Evolutionary conservation across 169 alveolate genomes (phyloP), one percentile per base, ranked within the genome.

Genomic region (Cryptosporidium canis): DNA sequence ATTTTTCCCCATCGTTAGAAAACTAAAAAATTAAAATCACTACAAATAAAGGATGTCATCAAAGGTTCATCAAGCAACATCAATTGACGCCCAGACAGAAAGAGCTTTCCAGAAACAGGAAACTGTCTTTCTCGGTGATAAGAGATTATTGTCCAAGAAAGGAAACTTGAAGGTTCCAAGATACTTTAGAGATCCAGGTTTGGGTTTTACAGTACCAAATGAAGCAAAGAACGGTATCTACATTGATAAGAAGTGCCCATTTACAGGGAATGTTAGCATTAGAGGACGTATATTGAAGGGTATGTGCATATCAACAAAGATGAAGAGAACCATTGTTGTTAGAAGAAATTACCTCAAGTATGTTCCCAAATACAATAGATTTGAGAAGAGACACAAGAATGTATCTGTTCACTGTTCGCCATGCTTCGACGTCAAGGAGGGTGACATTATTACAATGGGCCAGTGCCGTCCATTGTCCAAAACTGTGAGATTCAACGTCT

Each of bases 381-480:
- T 97, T 92, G 99, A 98, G 96, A 98, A 98, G 96, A 94, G 99
- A 90, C 99, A 98, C 95, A 97, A 93, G 95, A 98, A 97, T 96
- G 93, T 77, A 6, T 77, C 85, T 0, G 85, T 43, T 7, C 99
- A 98, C 92, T 94, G 98, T 91, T 96, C 99, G 51, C 99, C 99
- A 65, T 96, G 98, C 90, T 98, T 98, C 95, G 97, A 95, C 33
- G 98, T 97, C 77, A 96, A 95, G 90, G 99, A 97, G 93, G 99
- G 99, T 24, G 99, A 98, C 93, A 97, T 98, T 90, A 98, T 97
- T 92, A 97, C 99, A 55, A 98, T 96, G 51, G 99, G 99, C 43
- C 99, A 98, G 94, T 98, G 99, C 99, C 96, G 99, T 85, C 99
- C 99, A 39, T 95, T 98, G 67, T 97, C 99, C 47, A 98, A 98